Conservation (phyloP, 305 asterid genomes). For the Fraxinus ornus region DNA sequence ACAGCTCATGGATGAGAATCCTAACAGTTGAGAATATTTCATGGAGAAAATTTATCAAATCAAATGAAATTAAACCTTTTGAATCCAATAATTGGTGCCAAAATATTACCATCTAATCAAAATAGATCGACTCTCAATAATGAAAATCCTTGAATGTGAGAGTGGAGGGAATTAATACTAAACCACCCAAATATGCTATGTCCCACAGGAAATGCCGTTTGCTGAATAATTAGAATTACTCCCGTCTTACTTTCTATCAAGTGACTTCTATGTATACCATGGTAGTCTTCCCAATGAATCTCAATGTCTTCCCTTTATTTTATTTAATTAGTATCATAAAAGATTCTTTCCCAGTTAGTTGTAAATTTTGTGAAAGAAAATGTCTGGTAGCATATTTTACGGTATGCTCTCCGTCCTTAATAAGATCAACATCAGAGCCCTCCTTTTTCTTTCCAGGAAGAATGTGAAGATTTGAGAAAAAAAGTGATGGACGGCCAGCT, state of each 20-base stretch:
- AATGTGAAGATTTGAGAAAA: constrained; percentile 46
- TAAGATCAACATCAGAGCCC: neutral
- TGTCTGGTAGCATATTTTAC: neutral
- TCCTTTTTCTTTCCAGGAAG: constrained; percentile 43
- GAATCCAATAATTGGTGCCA: neutral
- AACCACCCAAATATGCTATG: neutral
- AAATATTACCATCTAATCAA: neutral
- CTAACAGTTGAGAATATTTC: neutral
- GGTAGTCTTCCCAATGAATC: neutral
- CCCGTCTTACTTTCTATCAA: neutral
- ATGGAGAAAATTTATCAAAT: neutral
- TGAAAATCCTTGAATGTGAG: neutral
- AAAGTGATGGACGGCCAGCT: constrained; percentile 47
- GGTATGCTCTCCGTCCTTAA: neutral
- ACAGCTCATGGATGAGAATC: neutral
- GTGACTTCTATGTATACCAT: neutral
- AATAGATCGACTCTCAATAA: neutral
- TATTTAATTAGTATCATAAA: neutral
- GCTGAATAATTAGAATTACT: neutral
- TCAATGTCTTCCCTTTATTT: neutral
- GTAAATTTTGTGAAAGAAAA: neutral
- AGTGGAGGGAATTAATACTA: neutral
- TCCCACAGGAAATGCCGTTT: neutral
- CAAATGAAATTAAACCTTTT: neutral
- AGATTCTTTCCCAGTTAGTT: neutral